phyloP scores from a whole-genome alignment of 257 asterid species.

The Fraxinus cuspidata region DNA sequence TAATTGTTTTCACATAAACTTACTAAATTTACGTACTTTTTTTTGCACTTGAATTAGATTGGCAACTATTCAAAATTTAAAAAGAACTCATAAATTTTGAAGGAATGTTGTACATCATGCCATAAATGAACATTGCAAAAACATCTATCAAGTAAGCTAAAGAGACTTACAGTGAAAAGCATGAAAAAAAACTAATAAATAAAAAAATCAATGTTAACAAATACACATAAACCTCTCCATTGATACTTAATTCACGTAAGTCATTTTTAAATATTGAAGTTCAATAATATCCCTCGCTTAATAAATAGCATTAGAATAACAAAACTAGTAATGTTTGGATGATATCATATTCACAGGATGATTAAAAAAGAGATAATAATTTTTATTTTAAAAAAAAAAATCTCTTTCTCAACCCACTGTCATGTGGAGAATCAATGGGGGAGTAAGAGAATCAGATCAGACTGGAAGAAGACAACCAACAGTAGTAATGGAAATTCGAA shows the following conservation, averaged over 20 bases:
- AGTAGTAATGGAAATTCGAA: too few relatives aligned
- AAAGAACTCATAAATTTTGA: background rate
- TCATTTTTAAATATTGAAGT: background rate
- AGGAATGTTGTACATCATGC: background rate
- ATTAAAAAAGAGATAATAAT: background rate
- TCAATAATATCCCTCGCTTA: background rate
- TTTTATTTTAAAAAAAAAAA: background rate
- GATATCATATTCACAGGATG: background rate
- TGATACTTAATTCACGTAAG: background rate
- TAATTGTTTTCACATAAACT: too few relatives aligned
- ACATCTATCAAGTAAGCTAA: background rate
- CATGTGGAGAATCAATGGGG: too few relatives aligned
- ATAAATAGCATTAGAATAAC: background rate
- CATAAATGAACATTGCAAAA: background rate
- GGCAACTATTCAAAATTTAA: too few relatives aligned
- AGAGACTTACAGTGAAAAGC: background rate
- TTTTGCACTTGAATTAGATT: too few relatives aligned
- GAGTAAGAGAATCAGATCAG: too few relatives aligned
- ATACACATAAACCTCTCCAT: background rate
- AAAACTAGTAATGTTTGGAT: background rate
- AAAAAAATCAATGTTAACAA: background rate
- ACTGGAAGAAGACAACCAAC: too few relatives aligned
- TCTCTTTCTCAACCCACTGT: background rate
- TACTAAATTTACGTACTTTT: too few relatives aligned
- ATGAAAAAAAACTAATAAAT: too few relatives aligned